A percentile compares a stretch with the other conserved stretches of the same genome.
Evolutionary conservation across 192 early-diverging fungal species (phyloP).

Genomic region (Backusella liffmaniae): DNA sequence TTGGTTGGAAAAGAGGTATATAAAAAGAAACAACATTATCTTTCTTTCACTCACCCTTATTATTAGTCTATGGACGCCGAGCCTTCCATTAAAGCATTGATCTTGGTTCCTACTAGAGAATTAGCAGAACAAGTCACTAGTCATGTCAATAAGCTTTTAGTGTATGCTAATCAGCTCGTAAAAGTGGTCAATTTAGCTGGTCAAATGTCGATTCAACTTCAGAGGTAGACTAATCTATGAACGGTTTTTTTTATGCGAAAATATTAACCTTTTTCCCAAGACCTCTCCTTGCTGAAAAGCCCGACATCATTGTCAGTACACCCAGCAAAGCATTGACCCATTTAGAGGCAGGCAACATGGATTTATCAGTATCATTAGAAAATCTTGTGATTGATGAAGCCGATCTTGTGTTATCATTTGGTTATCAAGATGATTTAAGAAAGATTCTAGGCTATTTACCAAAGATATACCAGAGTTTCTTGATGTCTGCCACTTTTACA

Average conservation of each 20-base stretch:
- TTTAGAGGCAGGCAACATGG: conserved; percentile 57
- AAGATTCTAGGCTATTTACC: conserved; percentile 74
- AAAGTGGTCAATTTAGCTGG: conserved; percentile 65
- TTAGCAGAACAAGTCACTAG: conserved; percentile 90
- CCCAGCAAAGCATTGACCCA: conserved; percentile 81
- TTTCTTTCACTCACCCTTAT: background rate
- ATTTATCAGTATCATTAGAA: conserved; percentile 59
- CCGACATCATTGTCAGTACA: conserved; percentile 89
- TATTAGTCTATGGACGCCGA: conserved; percentile 10
- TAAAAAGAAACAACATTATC: background rate
- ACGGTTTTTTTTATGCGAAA: background rate
- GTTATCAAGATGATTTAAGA: conserved; percentile 87
- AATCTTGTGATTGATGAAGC: conserved; percentile 96
- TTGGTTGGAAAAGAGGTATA: conserved; percentile 65
- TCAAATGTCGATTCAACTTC: conserved; percentile 50
- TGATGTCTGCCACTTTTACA: conserved; percentile 93
- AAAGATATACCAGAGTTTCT: conserved; percentile 87
- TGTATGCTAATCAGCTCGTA: conserved; percentile 71
- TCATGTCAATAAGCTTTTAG: conserved; percentile 68
- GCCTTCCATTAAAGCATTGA: conserved; percentile 54
- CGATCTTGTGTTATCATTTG: conserved; percentile 92
- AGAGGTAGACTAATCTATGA: conserved; percentile 42
- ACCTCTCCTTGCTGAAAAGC: conserved; percentile 76
- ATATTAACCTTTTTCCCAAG: conserved; percentile 35
- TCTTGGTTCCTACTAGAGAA: conserved; percentile 95